phyloP scores from a whole-genome alignment of 352 stramenopile species.

The Plasmopara viticola region DNA sequence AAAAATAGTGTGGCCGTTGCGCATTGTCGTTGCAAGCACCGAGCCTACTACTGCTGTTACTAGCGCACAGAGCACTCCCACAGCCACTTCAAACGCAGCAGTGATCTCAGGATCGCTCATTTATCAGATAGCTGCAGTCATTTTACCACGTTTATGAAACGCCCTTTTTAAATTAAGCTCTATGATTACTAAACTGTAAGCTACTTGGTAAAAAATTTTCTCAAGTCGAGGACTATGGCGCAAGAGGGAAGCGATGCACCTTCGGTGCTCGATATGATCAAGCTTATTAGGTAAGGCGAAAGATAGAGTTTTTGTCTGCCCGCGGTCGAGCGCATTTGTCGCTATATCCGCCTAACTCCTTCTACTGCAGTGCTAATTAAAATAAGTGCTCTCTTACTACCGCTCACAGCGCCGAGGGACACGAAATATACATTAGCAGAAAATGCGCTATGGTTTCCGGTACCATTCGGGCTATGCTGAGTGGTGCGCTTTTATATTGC shows the following conservation, averaged over 20 bases:
- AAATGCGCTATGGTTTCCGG: constrained; percentile 92
- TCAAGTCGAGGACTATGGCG: constrained; percentile 29
- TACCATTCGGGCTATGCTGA: constrained; percentile 97
- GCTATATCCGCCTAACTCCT: constrained; percentile 1
- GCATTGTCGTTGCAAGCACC: constrained; percentile 14
- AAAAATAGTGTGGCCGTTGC: constrained; percentile 13
- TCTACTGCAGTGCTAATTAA: constrained; percentile 2
- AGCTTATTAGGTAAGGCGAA: constrained; percentile 60
- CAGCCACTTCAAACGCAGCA: constrained; percentile 36
- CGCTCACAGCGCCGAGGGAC: constrained; percentile 91
- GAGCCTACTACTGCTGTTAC: constrained; percentile 21
- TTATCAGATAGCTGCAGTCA: not conserved
- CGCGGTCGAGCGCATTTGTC: not conserved
- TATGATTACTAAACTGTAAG: too few species aligned
- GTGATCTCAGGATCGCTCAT: constrained; percentile 13
- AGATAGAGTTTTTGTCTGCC: not conserved
- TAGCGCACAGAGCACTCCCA: constrained; percentile 31
- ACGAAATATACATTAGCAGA: constrained; percentile 93
- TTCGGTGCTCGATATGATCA: constrained; percentile 60
- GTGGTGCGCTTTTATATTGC: constrained; percentile 50
- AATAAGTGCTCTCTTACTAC: constrained; percentile 3
- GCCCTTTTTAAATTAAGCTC: too few species aligned
- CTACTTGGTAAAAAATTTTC: constrained; percentile 1
- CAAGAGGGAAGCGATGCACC: constrained; percentile 38
- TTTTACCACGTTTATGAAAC: constrained; percentile 5